phyloP scores from a whole-genome alignment of 2,329 filamentous ascomycete genomes.

The Tolypocladium cylindrosporum region DNA sequence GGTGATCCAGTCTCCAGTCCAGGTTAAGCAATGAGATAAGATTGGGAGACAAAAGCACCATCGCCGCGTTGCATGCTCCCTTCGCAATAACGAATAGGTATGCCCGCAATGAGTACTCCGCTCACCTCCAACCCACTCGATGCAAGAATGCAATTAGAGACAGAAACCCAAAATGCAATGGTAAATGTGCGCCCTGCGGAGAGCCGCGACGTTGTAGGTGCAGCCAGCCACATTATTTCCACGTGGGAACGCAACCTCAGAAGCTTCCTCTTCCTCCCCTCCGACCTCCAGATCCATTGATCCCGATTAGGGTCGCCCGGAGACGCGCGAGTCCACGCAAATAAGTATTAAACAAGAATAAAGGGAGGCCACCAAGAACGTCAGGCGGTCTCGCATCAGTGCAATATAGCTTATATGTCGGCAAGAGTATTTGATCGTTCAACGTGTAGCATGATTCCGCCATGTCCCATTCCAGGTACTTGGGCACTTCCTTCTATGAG shows the following conservation, averaged over 20 bases:
- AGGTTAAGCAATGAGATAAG: background rate
- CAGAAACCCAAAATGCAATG: background rate
- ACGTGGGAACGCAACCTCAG: background rate
- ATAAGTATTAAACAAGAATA: constrained; percentile 4
- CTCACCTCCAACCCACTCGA: background rate
- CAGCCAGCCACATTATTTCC: background rate
- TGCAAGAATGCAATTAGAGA: background rate
- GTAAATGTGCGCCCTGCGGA: background rate
- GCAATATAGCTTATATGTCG: background rate
- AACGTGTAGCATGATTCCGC: background rate
- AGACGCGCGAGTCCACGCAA: background rate
- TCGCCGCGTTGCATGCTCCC: too few relatives aligned
- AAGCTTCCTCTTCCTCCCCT: background rate
- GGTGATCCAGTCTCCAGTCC: background rate
- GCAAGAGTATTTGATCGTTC: background rate
- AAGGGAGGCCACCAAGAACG: background rate
- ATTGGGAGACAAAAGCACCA: background rate
- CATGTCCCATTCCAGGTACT: constrained; percentile 1
- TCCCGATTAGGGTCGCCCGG: background rate
- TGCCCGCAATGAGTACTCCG: background rate
- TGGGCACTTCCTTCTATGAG: constrained; percentile 44
- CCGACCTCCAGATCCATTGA: background rate
- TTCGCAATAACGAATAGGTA: too few relatives aligned
- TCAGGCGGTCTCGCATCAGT: background rate
- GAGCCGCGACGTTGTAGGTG: background rate